phyloP scores from a whole-genome alignment of 805 yeast species.

The Pichia exigua region DNA sequence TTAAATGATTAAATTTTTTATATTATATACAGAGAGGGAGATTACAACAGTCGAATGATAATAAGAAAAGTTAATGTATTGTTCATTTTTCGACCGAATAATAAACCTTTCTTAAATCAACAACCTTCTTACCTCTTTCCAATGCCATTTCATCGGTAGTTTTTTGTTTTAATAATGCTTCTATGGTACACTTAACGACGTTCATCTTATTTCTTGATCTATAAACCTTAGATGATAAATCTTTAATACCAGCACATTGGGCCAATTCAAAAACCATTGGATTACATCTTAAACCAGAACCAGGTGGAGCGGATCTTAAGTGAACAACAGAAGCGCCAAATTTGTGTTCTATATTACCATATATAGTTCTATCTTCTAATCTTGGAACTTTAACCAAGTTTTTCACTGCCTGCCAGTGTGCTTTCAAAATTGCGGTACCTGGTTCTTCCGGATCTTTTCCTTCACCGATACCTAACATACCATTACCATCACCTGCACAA shows the following conservation, averaged over 20 bases:
- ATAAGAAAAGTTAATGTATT: not conserved
- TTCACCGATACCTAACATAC: slow-evolving; percentile 92
- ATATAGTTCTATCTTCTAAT: slow-evolving; percentile 84
- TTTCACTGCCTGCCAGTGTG: slow-evolving; percentile 91
- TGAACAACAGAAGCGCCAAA: slow-evolving; percentile 81
- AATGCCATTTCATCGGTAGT: slow-evolving; percentile 82
- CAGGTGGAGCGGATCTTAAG: slow-evolving; percentile 83
- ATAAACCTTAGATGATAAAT: slow-evolving; percentile 84
- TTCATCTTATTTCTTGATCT: slow-evolving; percentile 93
- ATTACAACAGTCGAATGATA: not conserved
- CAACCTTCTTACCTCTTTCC: slow-evolving; percentile 90
- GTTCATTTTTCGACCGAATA: slow-evolving; percentile 33
- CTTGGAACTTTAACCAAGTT: slow-evolving; percentile 76
- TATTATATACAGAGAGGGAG: not conserved
- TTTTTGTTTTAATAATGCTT: slow-evolving; percentile 72
- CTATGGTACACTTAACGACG: slow-evolving; percentile 82
- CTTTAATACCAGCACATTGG: slow-evolving; percentile 89
- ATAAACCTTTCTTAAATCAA: slow-evolving; percentile 86
- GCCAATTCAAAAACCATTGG: slow-evolving; percentile 86
- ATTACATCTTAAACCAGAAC: slow-evolving; percentile 88
- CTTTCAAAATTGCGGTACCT: slow-evolving; percentile 68
- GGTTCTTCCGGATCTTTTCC: slow-evolving; percentile 81
- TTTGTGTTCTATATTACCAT: slow-evolving; percentile 74
- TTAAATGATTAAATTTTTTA: not conserved
- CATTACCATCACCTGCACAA: slow-evolving; percentile 87